Percentiles rank a stretch among this genome's conserved stretches.
Conservation (phyloP, 495 filamentous ascomycete species). For the Penicillium goetzii region DNA sequence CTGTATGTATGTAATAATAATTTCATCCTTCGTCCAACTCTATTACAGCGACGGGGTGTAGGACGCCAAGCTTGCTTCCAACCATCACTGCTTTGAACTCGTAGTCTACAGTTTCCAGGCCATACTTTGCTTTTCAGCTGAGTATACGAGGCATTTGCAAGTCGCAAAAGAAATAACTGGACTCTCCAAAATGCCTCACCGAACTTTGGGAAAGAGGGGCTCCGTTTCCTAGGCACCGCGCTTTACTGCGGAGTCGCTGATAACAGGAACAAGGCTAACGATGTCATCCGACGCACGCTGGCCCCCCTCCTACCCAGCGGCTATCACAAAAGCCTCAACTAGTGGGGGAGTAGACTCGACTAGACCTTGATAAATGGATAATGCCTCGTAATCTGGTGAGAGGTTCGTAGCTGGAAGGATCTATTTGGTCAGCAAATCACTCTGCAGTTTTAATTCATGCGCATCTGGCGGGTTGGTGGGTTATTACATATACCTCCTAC, state of each 20-base stretch:
- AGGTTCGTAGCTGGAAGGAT: background rate
- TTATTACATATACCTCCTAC: constrained; percentile 9
- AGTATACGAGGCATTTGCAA: background rate
- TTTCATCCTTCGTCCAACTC: background rate
- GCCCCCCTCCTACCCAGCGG: background rate
- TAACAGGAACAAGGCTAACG: constrained; percentile 14
- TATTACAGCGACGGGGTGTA: background rate
- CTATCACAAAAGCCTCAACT: constrained; percentile 12
- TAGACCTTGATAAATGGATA: background rate
- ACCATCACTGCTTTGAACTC: background rate
- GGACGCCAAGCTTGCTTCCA: background rate
- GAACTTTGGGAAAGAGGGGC: constrained; percentile 1
- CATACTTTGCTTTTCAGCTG: background rate
- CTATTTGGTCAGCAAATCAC: background rate
- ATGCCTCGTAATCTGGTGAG: constrained; percentile 13
- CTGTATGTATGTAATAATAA: background rate
- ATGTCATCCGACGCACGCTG: constrained; percentile 10
- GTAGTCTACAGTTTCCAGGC: background rate
- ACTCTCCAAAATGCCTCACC: constrained; percentile 4
- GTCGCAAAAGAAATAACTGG: background rate
- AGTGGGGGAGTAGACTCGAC: constrained; percentile 6
- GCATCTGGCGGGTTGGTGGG: constrained; percentile 15
- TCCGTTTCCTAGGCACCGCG: constrained; percentile 2
- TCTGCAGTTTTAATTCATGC: constrained; percentile 1
- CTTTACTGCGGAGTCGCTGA: constrained; percentile 4